These are phyloP conservation scores for Colletotrichum sp. DNA, from an alignment of 2,329 filamentous ascomycete genomes.

Conservation along the genomic window DNA sequence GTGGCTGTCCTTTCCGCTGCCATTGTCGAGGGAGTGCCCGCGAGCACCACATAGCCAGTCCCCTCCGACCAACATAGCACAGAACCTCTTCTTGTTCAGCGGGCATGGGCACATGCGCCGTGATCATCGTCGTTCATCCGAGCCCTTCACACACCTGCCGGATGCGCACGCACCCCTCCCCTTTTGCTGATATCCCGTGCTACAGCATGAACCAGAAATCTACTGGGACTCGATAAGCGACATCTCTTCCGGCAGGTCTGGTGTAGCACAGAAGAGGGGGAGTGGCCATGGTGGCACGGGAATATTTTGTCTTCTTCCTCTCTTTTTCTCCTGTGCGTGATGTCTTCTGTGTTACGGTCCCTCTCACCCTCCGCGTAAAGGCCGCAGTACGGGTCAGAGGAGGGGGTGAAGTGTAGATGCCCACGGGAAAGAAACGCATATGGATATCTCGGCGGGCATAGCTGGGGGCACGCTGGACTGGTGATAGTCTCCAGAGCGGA, in stretches of 20 bases:
- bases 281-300: conserved; percentile 5
- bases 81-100: background rate
- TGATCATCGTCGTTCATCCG: background rate
- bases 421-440: background rate
- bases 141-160: background rate
- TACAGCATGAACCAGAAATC: conserved; percentile 4
- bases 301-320: background rate
- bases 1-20: background rate
- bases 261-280: background rate
- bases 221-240: conserved; percentile 18
- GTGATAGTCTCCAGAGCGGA: background rate
- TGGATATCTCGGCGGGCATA: background rate
- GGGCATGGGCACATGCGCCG: background rate
- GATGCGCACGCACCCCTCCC: background rate
- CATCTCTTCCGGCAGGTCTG: background rate
- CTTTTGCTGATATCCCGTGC: background rate
- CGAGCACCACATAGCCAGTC: background rate
- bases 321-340: background rate
- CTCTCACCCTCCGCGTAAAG: background rate
- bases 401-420: background rate
- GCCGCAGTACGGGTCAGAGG: background rate
- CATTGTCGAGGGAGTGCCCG: background rate
- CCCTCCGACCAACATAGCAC: background rate
- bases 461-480: background rate
- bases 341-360: background rate